These are phyloP conservation scores for Prillingera fragicola DNA, from an alignment of 1,284 basidiomycete genomes.

Conservation along the genomic window DNA sequence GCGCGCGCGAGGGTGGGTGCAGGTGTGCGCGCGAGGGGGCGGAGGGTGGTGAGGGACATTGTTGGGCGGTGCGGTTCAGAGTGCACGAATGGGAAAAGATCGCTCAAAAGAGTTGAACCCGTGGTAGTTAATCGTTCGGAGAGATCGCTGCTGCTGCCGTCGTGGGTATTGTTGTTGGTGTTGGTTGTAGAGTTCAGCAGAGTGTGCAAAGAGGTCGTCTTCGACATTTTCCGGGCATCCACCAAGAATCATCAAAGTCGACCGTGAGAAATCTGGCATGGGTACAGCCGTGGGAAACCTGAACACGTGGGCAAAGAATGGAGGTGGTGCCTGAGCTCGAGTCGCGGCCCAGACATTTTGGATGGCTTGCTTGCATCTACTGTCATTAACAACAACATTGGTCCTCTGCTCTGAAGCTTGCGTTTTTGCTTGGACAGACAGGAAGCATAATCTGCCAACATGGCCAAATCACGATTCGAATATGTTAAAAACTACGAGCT, in stretches of 20 bases:
- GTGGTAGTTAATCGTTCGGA: neutral
- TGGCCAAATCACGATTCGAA: constrained; percentile 88
- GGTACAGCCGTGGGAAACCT: no score
- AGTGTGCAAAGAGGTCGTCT: neutral
- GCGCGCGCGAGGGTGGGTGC: constrained; percentile 24
- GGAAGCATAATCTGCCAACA: no score
- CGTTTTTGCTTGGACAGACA: no score
- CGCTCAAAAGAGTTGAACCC: neutral
- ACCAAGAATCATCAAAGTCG: neutral
- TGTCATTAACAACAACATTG: no score
- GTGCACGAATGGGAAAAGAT: neutral
- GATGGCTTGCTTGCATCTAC: no score
- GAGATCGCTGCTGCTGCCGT: neutral
- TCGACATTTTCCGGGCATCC: constrained; percentile 1
- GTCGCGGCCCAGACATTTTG: no score
- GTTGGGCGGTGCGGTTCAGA: neutral
- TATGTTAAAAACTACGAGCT: constrained; percentile 90
- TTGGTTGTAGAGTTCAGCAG: no score
- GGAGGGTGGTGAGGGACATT: constrained; percentile 14
- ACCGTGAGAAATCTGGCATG: constrained; percentile 16
- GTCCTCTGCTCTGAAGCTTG: constrained; percentile 4
- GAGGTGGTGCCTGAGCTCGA: no score
- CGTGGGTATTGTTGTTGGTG: neutral
- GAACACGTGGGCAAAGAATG: no score
- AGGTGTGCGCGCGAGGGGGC: constrained; percentile 14